A percentile compares a stretch with the other conserved stretches of the same genome.
These are phyloP conservation scores for Tanacetum coccineum DNA, from an alignment of 129 eudicot genomes.

Conservation along the genomic window DNA sequence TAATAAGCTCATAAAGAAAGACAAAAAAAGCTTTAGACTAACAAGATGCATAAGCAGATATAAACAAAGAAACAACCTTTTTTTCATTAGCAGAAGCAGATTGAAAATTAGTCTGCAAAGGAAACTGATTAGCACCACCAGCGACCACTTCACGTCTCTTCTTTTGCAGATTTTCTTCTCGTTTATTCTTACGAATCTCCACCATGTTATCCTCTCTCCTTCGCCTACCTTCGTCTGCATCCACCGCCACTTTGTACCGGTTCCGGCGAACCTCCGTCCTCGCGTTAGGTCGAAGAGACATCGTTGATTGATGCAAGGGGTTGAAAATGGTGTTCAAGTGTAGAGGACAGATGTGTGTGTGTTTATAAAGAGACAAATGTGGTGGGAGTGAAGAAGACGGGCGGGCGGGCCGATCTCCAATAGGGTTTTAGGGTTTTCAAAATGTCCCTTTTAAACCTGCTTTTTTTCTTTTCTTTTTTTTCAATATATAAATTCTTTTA, in stretches of 20 bases:
- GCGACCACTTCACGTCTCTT: constrained; percentile 77
- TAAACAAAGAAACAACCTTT: constrained; percentile 32
- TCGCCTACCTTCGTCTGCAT: constrained; percentile 87
- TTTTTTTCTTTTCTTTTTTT: neutral
- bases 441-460: too few species aligned
- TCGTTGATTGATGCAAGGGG: constrained; percentile 5
- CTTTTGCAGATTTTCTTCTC: constrained; percentile 83
- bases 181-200: constrained; percentile 76
- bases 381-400: constrained; percentile 13
- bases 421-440: constrained; percentile 29
- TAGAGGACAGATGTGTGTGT: neutral
- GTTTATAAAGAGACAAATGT: constrained; percentile 27
- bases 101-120: constrained; percentile 33
- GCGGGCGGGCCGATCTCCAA: constrained; percentile 27
- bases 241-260: constrained; percentile 83
- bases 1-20: too few species aligned
- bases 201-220: constrained; percentile 87
- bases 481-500: too few species aligned
- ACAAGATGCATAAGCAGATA: too few species aligned
- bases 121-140: constrained; percentile 28
- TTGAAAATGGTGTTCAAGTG: neutral
- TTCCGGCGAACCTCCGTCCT: constrained; percentile 72
- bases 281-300: constrained; percentile 78
- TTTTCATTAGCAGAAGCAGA: constrained; percentile 48
- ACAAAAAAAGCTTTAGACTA: too few species aligned